These are phyloP conservation scores for Quercus lobata DNA, from an alignment of 331 rosid species.

Conservation along the genomic window DNA sequence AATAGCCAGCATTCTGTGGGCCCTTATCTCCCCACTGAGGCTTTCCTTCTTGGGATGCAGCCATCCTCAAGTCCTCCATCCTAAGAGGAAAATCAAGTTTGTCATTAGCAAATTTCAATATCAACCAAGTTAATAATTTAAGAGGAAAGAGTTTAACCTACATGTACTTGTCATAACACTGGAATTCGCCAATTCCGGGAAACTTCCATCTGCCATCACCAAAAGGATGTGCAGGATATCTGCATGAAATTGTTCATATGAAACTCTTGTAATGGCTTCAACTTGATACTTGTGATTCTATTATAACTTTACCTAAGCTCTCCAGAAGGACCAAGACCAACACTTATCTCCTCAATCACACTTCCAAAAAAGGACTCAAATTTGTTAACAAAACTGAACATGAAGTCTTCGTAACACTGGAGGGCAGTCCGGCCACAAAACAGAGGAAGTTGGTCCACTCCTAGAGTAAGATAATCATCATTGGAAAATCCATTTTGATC, in stretches of 20 bases:
- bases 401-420: constrained; percentile 38
- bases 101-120: not conserved
- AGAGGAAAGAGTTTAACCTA: constrained; percentile 8
- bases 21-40: constrained; percentile 43
- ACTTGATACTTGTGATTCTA: constrained; percentile 1
- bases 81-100: constrained; percentile 12
- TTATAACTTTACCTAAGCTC: constrained; percentile 31
- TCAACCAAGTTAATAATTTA: not conserved
- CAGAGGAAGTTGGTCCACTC: constrained; percentile 37
- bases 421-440: constrained; percentile 39
- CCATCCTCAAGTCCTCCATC: constrained; percentile 34
- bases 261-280: not conserved
- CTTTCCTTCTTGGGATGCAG: constrained; percentile 28
- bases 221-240: constrained; percentile 43
- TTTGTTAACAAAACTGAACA: constrained; percentile 20
- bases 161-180: constrained; percentile 47
- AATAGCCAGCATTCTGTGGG: constrained; percentile 31
- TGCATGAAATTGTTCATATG: constrained; percentile 9
- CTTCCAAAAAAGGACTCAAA: constrained; percentile 28
- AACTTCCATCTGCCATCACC: constrained; percentile 38
- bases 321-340: constrained; percentile 41
- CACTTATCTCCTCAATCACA: constrained; percentile 34
- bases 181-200: constrained; percentile 39
- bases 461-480: constrained; percentile 37
- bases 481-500: constrained; percentile 34